phyloP scores from a whole-genome alignment of 2,329 filamentous ascomycete species.

The Tolypocladium ophioglossoides region DNA sequence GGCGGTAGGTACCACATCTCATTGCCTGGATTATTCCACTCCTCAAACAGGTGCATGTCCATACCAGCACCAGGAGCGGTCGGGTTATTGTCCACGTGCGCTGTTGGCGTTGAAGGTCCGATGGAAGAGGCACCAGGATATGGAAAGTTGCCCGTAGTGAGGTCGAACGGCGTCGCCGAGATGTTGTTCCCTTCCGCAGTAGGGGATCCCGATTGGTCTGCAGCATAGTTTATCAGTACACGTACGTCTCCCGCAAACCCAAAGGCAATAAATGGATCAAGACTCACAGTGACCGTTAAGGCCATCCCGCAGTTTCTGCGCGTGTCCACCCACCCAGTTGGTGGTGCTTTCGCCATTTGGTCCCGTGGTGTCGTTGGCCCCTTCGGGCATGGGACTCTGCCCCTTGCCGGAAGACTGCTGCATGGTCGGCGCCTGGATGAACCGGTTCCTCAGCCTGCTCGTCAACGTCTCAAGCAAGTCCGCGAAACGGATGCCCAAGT shows the following conservation, averaged over 20 bases:
- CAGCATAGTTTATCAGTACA: constrained; percentile 13
- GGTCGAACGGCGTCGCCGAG: constrained; percentile 53
- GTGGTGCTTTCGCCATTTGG: constrained; percentile 12
- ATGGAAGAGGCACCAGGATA: constrained; percentile 40
- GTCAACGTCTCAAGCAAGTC: constrained; percentile 73
- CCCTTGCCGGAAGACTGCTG: constrained; percentile 28
- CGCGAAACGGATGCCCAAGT: constrained; percentile 74
- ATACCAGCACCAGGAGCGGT: constrained; percentile 13
- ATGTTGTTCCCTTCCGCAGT: constrained; percentile 37
- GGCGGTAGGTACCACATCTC: constrained; percentile 60
- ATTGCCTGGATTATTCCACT: constrained; percentile 43
- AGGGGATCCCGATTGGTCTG: constrained; percentile 25
- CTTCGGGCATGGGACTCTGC: constrained; percentile 28
- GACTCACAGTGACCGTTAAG: constrained; percentile 26
- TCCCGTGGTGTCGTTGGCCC: constrained; percentile 17
- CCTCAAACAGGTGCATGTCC: constrained; percentile 36
- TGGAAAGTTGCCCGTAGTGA: constrained; percentile 42
- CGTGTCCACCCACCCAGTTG: constrained; percentile 25
- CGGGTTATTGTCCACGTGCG: constrained; percentile 20
- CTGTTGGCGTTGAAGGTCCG: constrained; percentile 38
- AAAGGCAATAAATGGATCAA: background rate
- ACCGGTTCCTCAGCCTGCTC: constrained; percentile 60
- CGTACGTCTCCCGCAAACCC: background rate
- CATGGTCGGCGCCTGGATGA: constrained; percentile 53
- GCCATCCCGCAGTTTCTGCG: constrained; percentile 28